Evolutionary conservation across 345 rosid species (phyloP).

Genomic region (Euphorbia pulcherrima): DNA sequence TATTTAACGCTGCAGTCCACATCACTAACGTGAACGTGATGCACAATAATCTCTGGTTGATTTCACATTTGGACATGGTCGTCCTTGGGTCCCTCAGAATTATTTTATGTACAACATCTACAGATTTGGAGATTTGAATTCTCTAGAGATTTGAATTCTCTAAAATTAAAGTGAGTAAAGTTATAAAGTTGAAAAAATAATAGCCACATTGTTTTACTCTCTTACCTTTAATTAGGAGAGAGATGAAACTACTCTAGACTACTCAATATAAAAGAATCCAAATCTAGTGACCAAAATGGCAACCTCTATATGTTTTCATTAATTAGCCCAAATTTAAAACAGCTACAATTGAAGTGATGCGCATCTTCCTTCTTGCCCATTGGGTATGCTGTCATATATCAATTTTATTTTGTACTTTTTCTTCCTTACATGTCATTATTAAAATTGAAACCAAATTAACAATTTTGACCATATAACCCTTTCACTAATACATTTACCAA

Average conservation of each 20-base stretch:
- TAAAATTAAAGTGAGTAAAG: no score
- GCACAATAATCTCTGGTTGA: slow-evolving; percentile 1
- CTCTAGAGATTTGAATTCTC: no score
- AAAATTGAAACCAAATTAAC: background rate
- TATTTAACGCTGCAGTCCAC: background rate
- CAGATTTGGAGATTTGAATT: no score
- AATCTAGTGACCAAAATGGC: background rate
- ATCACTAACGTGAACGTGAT: background rate
- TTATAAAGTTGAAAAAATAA: no score
- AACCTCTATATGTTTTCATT: background rate
- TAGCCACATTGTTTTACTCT: no score
- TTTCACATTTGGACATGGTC: background rate
- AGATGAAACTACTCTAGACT: no score
- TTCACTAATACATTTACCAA: background rate
- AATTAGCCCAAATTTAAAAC: background rate
- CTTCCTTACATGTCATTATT: slow-evolving; percentile 1
- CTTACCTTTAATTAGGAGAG: no score
- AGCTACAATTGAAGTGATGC: background rate
- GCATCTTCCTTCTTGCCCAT: background rate
- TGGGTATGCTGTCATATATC: slow-evolving; percentile 4
- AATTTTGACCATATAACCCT: background rate
- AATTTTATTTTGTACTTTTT: background rate
- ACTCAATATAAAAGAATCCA: background rate
- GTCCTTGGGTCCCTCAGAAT: background rate
- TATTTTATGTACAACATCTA: background rate